phyloP scores from a whole-genome alignment of 73 alveolate genomes.

The Urostyla sp. region DNA sequence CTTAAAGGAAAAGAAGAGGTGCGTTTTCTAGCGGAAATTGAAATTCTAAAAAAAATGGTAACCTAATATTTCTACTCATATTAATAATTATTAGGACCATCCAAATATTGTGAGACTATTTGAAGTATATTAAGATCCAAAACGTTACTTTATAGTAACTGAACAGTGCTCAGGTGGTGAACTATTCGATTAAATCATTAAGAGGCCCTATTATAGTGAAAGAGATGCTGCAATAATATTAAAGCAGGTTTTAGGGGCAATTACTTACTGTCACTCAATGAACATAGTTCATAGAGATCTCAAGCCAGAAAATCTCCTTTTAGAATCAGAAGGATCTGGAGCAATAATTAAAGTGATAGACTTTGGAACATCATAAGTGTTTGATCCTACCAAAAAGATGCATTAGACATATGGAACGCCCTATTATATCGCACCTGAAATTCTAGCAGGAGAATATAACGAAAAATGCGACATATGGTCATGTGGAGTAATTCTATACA shows the following conservation, averaged over 20 bases:
- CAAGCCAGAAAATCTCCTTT: constrained; percentile 87
- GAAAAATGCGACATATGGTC: constrained; percentile 67
- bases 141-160: constrained; percentile 86
- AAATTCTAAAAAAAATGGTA: constrained; percentile 79
- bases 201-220: constrained; percentile 70
- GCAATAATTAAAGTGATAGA: constrained; percentile 73
- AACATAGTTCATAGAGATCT: constrained; percentile 83
- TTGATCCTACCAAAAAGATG: constrained; percentile 54
- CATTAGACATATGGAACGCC: constrained; percentile 59
- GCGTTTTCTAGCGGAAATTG: constrained; percentile 75
- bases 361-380: constrained; percentile 74
- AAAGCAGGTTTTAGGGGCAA: constrained; percentile 71
- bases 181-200: constrained; percentile 38
- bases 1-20: constrained; percentile 51
- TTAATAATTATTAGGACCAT: constrained; percentile 65
- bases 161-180: constrained; percentile 85
- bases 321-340: constrained; percentile 55
- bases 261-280: constrained; percentile 65
- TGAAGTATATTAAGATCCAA: constrained; percentile 85
- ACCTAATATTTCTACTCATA: not conserved
- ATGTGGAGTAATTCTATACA: constrained; percentile 60
- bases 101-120: constrained; percentile 89
- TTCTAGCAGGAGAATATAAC: constrained; percentile 47
- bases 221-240: constrained; percentile 70
- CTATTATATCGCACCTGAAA: constrained; percentile 66